Evolutionary conservation across 2,329 filamentous ascomycete species (phyloP).

Genomic region (Cordyceps farinosa): DNA sequence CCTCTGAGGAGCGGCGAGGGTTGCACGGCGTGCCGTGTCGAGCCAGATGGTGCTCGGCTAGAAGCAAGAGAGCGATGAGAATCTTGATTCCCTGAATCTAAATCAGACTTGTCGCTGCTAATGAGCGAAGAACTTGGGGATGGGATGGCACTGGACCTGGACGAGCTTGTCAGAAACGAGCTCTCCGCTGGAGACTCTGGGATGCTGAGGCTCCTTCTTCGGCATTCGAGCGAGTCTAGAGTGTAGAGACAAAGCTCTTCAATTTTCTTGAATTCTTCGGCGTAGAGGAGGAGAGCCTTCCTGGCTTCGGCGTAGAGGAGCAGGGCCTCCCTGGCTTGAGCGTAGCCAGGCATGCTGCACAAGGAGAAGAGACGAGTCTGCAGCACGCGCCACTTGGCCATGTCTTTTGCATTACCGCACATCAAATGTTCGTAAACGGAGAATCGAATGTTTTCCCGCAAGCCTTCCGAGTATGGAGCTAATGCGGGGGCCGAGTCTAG

Average conservation of each 20-base stretch:
- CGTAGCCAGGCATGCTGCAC: conserved; percentile 32
- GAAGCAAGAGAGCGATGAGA: neutral
- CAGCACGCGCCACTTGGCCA: conserved; percentile 25
- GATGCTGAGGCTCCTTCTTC: neutral
- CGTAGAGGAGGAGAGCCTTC: conserved; percentile 30
- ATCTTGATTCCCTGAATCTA: neutral
- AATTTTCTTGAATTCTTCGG: conserved; percentile 33
- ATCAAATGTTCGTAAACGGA: conserved; percentile 34
- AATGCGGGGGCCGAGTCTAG: conserved; percentile 25
- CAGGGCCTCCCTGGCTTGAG: conserved; percentile 28
- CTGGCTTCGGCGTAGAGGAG: conserved; percentile 31
- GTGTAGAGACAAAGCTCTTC: conserved; percentile 24
- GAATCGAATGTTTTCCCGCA: conserved; percentile 36
- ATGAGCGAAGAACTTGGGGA: neutral
- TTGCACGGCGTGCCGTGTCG: neutral
- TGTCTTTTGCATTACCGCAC: conserved; percentile 23
- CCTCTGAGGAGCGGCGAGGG: conserved; percentile 42
- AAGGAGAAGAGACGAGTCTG: conserved; percentile 32
- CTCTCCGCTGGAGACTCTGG: neutral
- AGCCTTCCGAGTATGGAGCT: conserved; percentile 28
- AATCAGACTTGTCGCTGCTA: neutral
- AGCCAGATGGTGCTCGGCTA: neutral
- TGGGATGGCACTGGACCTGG: neutral
- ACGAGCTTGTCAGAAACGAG: conserved; percentile 8
- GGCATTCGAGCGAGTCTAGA: conserved; percentile 1